phyloP scores from a whole-genome alignment of 345 rosid species.

The Eucalyptus pauciflora region DNA sequence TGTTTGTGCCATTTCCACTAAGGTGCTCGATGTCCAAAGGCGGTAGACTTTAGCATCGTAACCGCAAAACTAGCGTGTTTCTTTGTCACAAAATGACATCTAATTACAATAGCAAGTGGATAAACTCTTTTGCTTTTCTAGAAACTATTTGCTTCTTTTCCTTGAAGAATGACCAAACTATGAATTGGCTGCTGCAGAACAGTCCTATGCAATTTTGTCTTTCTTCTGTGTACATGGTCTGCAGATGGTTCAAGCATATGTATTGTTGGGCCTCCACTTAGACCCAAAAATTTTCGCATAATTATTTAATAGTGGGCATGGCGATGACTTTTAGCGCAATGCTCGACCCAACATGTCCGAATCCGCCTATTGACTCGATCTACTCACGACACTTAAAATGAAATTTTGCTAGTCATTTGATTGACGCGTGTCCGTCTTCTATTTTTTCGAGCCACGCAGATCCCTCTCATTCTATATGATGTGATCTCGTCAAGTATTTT shows the following conservation, averaged over 20 bases:
- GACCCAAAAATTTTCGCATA: not conserved
- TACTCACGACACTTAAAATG: not conserved
- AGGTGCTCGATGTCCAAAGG: constrained; percentile 16
- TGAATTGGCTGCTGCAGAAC: not conserved
- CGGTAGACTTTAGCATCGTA: not conserved
- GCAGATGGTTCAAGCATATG: not conserved
- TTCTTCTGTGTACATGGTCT: not conserved
- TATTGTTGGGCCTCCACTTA: not conserved
- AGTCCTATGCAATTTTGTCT: not conserved
- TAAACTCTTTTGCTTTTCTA: not conserved
- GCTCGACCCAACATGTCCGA: too few relatives aligned
- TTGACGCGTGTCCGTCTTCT: not conserved
- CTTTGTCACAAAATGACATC: not conserved
- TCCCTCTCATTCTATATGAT: not conserved
- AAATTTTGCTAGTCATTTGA: not conserved
- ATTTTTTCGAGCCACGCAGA: not conserved
- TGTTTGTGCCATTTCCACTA: not conserved
- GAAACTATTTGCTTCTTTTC: not conserved
- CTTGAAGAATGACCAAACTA: not conserved
- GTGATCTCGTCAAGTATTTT: not conserved
- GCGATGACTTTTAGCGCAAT: not conserved
- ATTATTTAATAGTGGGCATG: not conserved
- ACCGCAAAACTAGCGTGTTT: not conserved
- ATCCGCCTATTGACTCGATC: too few relatives aligned
- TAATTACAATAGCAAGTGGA: not conserved